Base-by-base conservation (phyloP, 768 basidiomycete species). In the Mycena haematopus region DNA sequence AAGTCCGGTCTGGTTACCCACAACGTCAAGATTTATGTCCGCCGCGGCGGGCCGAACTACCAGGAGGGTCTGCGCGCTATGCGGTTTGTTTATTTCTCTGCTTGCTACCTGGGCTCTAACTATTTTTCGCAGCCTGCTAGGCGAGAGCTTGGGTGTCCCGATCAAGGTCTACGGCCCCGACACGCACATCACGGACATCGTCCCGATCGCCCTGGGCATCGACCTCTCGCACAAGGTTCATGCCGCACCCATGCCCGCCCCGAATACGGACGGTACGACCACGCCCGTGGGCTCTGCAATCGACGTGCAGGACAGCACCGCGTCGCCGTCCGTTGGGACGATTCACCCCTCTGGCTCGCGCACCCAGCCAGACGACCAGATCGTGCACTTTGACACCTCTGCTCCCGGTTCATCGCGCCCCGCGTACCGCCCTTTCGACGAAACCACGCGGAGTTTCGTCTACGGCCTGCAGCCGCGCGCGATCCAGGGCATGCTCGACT, bases 391-490 rank as follows among this genome's bases (percentile, higher is more conserved):
- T 76, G 90, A 92, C 44, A 80, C 79, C 21, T 75, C 79, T 5
- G 69, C 70, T 15, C 69, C 71, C 19, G 60, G 73, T 0, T 73
- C 78, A 49, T 57, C 69, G 19, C 88, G 96, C 51, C 94, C 96
- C 3, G 79, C 86, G 67, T 99, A 85, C 82, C 85, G 93, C 45
- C 97, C 97, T 10, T 99, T 99, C 74, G 96, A 98, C 71, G 91
- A 84, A 27, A 82, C 79, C 65, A 99, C 96, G n/a, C 93, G 96
- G 62, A 94, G 95, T 33, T 95, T 99, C 76, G 97, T 99, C 63
- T 98, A 95, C 71, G 96, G 96, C 77, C 92, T 99, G 65, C 97
- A 99, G 80, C 97, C 97, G 50, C 94, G 97, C 73, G 97, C 97
- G 31, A 99, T 99, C 76, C 97, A 99, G 77, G 97, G 84, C 65